Evolutionary conservation across 352 stramenopile species (phyloP).

Genomic region (Aphanomyces astaci): DNA sequence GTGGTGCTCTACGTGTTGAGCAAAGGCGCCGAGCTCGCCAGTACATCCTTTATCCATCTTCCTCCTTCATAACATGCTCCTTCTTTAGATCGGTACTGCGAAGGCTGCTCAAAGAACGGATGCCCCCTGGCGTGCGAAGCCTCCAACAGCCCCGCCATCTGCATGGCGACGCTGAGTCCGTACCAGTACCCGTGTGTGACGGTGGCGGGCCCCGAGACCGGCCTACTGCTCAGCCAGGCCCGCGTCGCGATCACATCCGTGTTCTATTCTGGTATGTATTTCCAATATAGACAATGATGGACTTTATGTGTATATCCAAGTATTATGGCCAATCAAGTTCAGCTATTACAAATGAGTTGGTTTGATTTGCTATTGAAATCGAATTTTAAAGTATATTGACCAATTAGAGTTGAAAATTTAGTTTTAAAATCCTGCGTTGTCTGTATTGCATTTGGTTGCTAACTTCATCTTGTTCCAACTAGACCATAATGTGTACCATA

Average conservation of each 20-base stretch:
- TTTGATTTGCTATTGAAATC: too few species aligned
- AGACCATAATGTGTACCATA: too few species aligned
- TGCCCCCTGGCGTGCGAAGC: slow-evolving; percentile 46
- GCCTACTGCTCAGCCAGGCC: slow-evolving; percentile 49
- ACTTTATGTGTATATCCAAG: too few species aligned
- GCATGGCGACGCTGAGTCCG: slow-evolving; percentile 59
- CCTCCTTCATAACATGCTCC: background rate
- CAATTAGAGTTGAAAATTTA: too few species aligned
- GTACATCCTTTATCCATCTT: background rate
- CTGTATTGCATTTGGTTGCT: too few species aligned
- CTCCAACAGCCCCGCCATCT: slow-evolving; percentile 25
- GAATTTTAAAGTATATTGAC: too few species aligned
- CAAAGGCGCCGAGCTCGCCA: background rate
- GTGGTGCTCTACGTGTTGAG: background rate
- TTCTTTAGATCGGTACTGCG: slow-evolving; percentile 38
- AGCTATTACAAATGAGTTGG: too few species aligned
- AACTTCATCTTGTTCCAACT: too few species aligned
- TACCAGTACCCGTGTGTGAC: slow-evolving; percentile 75
- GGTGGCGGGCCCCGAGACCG: slow-evolving; percentile 41
- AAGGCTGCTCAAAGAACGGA: slow-evolving; percentile 61
- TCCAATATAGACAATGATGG: too few species aligned
- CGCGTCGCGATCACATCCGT: slow-evolving; percentile 41
- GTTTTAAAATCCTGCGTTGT: too few species aligned
- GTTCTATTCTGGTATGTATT: slow-evolving; percentile 63
- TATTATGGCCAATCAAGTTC: too few species aligned